Evolutionary conservation across 1,284 basidiomycete genomes (phyloP), one percentile per base, ranked within the genome.

Genomic region (Fomitiporia mediterranea): DNA sequence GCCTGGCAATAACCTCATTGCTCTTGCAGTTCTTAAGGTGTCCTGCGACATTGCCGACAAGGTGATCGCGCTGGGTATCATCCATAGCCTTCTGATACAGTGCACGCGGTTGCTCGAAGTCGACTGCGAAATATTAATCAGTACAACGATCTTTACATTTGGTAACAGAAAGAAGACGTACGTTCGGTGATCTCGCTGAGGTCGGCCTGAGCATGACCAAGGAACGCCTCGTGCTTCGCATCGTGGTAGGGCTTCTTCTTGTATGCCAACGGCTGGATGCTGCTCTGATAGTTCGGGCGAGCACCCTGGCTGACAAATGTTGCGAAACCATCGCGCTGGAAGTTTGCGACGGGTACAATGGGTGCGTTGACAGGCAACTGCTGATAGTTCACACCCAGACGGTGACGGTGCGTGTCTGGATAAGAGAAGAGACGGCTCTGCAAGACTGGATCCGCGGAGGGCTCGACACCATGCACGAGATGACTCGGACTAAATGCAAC

Each of bases 361-460:
- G 91, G 86, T n/a, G 81, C 78, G 69, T 98, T 97, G 68, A 95
- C 87, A 3, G 94, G 94, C 11, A 98, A 75, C 68, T 96, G 91
- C 65, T 85, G 73, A 76, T 96, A 95, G 79, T 97, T 97, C 58
- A 72, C 65, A 37, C 92, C 91, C 44, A 94, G 83, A 67, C 86
- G 86, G 76, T 94, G 87, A 60, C 92, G 84, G 71, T 96, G 94
- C 5, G 94, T 91, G 70, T 97, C 94, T 3, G 93, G 91, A 79
- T 98, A 98, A 8, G 91, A 92, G 84, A 96, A 97, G 39, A 97
- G 81, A 60, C 94, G 90, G 27, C 88, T 88, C 71, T 97, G 94
- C 61, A 97, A 78, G 60, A 97, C 89, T 15, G 94, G 94, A 72
- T 97, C 94, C 35, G 85, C 82, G 15, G 88, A 86, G 34, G 92